phyloP scores from a whole-genome alignment of 306 rosid species.

The Luffa aegyptiaca region DNA sequence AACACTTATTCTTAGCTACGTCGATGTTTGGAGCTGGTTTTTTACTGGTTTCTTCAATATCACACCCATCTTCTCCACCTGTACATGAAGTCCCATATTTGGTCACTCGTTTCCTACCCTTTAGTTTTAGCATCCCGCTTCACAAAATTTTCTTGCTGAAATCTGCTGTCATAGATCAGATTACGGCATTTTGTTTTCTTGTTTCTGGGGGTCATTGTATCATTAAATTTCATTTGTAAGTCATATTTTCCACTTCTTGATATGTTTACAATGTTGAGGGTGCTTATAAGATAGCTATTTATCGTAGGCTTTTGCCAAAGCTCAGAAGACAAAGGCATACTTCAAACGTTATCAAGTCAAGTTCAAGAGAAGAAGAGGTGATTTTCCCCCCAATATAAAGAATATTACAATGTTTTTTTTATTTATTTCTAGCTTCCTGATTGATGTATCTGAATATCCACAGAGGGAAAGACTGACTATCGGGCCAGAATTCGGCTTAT shows the following conservation, averaged over 20 bases:
- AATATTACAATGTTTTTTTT: not conserved
- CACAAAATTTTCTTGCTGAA: not conserved
- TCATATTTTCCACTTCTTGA: not conserved
- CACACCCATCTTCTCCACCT: not conserved
- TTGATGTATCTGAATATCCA: not conserved
- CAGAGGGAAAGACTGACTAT: conserved; percentile 93
- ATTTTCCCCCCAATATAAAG: not conserved
- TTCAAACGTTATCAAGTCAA: conserved; percentile 76
- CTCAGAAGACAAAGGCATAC: conserved; percentile 64
- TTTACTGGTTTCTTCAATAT: not conserved
- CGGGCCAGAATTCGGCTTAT: conserved; percentile 78
- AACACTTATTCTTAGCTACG: not conserved
- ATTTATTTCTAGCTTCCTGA: not conserved
- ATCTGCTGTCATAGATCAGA: not conserved
- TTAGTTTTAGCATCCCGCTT: not conserved
- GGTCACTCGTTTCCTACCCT: not conserved
- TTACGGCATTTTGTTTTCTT: too few species aligned
- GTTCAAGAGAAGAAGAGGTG: conserved; percentile 84
- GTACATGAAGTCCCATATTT: not conserved
- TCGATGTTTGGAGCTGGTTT: not conserved
- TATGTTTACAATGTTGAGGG: not conserved
- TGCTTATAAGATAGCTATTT: not conserved
- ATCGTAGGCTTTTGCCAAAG: conserved; percentile 40
- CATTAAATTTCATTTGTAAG: not conserved
- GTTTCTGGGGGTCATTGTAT: not conserved